Conservation (phyloP, 164 flowering plant genomes). For the Umbilicus rupestris region DNA sequence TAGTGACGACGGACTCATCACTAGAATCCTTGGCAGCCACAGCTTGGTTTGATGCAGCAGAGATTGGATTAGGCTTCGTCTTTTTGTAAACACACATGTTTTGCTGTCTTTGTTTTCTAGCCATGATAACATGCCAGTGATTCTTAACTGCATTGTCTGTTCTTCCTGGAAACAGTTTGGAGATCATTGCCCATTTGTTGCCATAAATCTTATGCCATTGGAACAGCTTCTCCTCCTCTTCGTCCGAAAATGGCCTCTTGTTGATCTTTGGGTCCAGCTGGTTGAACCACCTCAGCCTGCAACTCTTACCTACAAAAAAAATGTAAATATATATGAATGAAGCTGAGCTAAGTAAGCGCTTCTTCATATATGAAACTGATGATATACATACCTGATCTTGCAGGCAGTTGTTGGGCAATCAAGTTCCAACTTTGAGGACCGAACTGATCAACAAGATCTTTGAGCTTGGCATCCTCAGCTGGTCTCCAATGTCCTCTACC, state of each 20-base stretch:
- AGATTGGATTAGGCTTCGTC: slow-evolving; percentile 29
- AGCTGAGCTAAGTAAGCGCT: not conserved
- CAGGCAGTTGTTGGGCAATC: slow-evolving; percentile 64
- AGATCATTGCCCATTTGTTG: slow-evolving; percentile 77
- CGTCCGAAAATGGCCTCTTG: slow-evolving; percentile 58
- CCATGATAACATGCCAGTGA: slow-evolving; percentile 85
- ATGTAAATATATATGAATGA: too few relatives aligned
- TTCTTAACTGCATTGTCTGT: slow-evolving; percentile 80
- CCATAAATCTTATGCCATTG: slow-evolving; percentile 60
- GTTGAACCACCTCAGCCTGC: slow-evolving; percentile 74
- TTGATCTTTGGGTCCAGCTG: slow-evolving; percentile 74
- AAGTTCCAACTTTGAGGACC: slow-evolving; percentile 92
- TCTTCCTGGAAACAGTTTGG: slow-evolving; percentile 75
- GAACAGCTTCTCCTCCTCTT: slow-evolving; percentile 65
- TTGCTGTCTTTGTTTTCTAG: slow-evolving; percentile 63
- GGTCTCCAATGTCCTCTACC: slow-evolving; percentile 85
- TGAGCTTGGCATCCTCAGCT: slow-evolving; percentile 62
- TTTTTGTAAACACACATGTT: slow-evolving; percentile 42
- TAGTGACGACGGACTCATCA: not conserved
- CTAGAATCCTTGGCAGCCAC: not conserved
- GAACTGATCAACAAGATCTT: slow-evolving; percentile 50
- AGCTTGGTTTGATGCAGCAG: not conserved
- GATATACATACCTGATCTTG: slow-evolving; percentile 62
- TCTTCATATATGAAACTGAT: not conserved
- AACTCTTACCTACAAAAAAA: slow-evolving; percentile 56